Conservation (phyloP, 164 flowering plant species). For the Annona squamosa region DNA sequence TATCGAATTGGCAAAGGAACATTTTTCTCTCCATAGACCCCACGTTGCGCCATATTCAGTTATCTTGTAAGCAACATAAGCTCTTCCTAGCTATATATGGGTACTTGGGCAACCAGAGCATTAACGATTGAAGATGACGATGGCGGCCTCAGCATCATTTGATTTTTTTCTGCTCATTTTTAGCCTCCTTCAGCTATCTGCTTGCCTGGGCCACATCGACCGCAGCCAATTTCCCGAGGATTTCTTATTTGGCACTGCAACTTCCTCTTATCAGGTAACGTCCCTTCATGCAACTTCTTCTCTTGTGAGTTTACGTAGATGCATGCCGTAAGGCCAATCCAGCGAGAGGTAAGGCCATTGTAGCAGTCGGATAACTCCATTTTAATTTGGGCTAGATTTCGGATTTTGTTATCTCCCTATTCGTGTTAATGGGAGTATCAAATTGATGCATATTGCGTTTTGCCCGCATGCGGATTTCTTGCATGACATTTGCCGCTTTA, state of each 20-base stretch:
- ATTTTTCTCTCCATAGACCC: not conserved
- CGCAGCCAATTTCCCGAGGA: conserved; percentile 16
- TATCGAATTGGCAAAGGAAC: no score
- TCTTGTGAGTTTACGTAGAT: no score
- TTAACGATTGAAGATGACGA: not conserved
- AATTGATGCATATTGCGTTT: no score
- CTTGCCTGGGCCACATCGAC: not conserved
- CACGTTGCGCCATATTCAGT: not conserved
- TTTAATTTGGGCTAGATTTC: no score
- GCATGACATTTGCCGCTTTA: no score
- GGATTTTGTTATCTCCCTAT: no score
- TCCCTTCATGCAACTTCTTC: not conserved
- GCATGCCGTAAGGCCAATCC: not conserved
- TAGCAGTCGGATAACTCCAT: no score
- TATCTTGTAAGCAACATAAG: not conserved
- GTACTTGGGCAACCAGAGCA: not conserved
- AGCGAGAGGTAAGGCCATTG: not conserved
- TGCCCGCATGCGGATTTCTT: no score
- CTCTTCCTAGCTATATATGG: not conserved
- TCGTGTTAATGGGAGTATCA: no score
- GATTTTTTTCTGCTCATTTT: not conserved
- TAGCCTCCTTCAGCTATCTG: not conserved
- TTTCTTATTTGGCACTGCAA: conserved; percentile 23
- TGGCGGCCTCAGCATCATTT: not conserved
- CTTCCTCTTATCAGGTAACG: conserved; percentile 27